Percentiles rank a stretch among this genome's conserved stretches.
These are phyloP conservation scores for Plantago ovata DNA, from an alignment of 257 asterid genomes.

Conservation along the genomic window DNA sequence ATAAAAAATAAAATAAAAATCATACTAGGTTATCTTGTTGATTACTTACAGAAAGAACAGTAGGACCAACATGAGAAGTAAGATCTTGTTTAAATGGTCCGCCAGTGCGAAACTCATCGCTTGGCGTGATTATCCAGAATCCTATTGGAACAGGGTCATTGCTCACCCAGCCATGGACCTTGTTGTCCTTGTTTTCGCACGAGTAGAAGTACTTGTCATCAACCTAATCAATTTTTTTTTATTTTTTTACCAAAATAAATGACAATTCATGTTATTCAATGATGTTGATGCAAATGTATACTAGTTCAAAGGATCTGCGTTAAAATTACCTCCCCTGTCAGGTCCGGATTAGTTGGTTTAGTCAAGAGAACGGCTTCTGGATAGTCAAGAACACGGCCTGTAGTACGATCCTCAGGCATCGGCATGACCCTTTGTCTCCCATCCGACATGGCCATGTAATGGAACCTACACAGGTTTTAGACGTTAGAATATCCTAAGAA, in stretches of 20 bases:
- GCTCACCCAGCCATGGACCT: constrained; percentile 41
- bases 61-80: constrained; percentile 64
- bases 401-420: constrained; percentile 26
- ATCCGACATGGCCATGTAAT: constrained; percentile 60
- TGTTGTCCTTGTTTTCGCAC: constrained; percentile 43
- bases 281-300: too few species aligned
- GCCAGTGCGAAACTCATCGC: constrained; percentile 49
- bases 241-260: too few species aligned
- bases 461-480: constrained; percentile 33
- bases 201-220: constrained; percentile 62
- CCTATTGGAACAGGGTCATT: constrained; percentile 12
- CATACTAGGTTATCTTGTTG: too few species aligned
- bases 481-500: neutral
- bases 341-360: constrained; percentile 28
- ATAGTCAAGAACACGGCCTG: constrained; percentile 36
- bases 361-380: constrained; percentile 55
- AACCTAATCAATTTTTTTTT: too few species aligned
- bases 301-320: neutral
- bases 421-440: constrained; percentile 62
- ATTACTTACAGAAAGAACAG: constrained; percentile 38
- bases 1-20: too few species aligned
- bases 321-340: constrained; percentile 51
- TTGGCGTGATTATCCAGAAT: constrained; percentile 65
- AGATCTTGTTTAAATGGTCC: constrained; percentile 65
- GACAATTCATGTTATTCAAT: too few species aligned